These are phyloP conservation scores for Boletus subparvulus DNA, from an alignment of 768 basidiomycete species.

Conservation along the genomic window DNA sequence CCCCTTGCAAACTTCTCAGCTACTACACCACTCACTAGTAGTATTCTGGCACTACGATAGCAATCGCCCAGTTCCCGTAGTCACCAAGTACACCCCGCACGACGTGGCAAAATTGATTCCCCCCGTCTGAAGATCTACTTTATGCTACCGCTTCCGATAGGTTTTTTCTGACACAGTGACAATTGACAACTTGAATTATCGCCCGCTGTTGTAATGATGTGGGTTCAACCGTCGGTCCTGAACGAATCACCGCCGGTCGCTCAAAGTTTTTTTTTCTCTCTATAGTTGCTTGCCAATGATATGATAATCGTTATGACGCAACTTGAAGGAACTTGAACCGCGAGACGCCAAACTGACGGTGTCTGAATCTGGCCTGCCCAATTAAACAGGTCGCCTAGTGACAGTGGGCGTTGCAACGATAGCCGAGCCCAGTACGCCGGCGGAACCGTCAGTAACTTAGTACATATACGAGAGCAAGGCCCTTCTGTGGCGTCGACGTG, in stretches of 20 bases:
- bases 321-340: too few species aligned
- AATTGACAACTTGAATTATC: too few species aligned
- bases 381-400: not conserved
- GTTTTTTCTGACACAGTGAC: not conserved
- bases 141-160: not conserved
- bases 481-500: conserved; percentile 1
- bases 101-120: not conserved
- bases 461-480: not conserved
- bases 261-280: not conserved
- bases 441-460: not conserved
- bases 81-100: conserved; percentile 1
- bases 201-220: not conserved
- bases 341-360: too few species aligned
- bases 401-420: too few species aligned
- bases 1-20: not conserved
- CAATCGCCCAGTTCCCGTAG: not conserved
- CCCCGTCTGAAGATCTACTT: not conserved
- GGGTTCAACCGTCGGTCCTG: not conserved
- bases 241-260: not conserved
- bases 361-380: not conserved
- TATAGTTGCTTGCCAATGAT: not conserved
- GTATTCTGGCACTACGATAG: not conserved
- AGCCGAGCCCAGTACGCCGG: not conserved
- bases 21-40: too few species aligned
- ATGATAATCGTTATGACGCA: not conserved